phyloP scores from a whole-genome alignment of 805 yeast species.

The Saccharomycopsis sp. region DNA sequence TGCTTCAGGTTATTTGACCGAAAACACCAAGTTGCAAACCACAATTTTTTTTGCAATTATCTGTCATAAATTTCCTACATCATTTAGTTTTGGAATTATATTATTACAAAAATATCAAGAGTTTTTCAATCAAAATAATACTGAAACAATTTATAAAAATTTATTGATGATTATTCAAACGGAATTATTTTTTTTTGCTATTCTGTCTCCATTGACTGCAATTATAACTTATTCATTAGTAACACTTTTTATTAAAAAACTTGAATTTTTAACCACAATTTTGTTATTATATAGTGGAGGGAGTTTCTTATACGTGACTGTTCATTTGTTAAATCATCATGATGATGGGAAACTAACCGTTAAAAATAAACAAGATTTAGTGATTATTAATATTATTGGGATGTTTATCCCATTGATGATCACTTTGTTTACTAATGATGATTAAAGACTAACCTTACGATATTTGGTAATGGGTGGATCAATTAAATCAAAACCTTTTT shows the following conservation, averaged over 20 bases:
- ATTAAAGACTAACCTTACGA: no score
- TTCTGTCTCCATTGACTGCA: constrained; percentile 54
- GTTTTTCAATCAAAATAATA: no score
- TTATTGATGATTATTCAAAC: no score
- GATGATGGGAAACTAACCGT: no score
- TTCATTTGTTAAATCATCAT: constrained; percentile 40
- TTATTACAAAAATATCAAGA: constrained; percentile 29
- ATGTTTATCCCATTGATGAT: no score
- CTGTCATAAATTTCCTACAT: constrained; percentile 65
- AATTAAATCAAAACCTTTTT: no score
- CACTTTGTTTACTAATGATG: no score
- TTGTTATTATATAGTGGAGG: constrained; percentile 60
- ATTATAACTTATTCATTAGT: constrained; percentile 36
- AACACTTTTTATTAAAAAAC: constrained; percentile 17
- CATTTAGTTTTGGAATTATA: constrained; percentile 54
- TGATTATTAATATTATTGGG: no score
- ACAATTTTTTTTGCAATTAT: constrained; percentile 51
- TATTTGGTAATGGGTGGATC: no score
- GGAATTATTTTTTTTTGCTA: constrained; percentile 46
- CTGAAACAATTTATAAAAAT: no score
- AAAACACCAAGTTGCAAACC: constrained; percentile 28
- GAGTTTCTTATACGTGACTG: constrained; percentile 60
- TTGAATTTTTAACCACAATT: constrained; percentile 34
- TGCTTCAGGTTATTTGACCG: constrained; percentile 43
- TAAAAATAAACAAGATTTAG: no score